These are phyloP conservation scores for Pleurotus giganteus DNA, from an alignment of 768 basidiomycete genomes.

Conservation along the genomic window DNA sequence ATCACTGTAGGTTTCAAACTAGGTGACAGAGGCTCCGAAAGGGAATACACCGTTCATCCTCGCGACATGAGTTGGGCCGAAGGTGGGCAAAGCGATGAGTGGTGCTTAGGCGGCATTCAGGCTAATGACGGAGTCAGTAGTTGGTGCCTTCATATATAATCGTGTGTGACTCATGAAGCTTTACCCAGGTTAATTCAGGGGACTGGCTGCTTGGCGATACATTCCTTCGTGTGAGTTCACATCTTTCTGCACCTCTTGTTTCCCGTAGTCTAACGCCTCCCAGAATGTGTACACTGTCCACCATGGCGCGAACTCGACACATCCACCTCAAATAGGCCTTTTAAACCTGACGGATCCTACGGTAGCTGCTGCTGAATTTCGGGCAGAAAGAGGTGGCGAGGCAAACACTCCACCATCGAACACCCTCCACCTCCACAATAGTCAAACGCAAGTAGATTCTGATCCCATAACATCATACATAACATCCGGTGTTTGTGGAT, in stretches of 20 bases:
- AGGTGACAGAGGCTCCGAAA: constrained; percentile 29
- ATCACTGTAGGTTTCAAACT: constrained; percentile 44
- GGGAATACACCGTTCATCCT: constrained; percentile 47
- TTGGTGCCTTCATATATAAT: neutral
- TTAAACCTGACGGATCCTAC: constrained; percentile 39
- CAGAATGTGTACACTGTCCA: constrained; percentile 58
- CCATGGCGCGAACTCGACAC: constrained; percentile 35
- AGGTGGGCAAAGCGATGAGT: constrained; percentile 34
- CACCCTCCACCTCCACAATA: neutral
- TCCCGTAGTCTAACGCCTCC: constrained; percentile 11
- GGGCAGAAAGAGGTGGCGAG: constrained; percentile 40
- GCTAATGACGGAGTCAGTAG: constrained; percentile 43
- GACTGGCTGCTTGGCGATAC: constrained; percentile 65
- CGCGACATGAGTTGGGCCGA: constrained; percentile 51
- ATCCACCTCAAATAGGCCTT: constrained; percentile 45
- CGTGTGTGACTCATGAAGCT: neutral
- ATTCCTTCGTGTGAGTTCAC: constrained; percentile 46
- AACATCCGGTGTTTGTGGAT: constrained; percentile 13
- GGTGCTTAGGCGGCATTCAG: constrained; percentile 60
- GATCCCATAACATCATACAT: constrained; percentile 3
- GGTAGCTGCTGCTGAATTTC: constrained; percentile 36
- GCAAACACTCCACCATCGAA: constrained; percentile 7
- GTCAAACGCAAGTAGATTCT: constrained; percentile 4
- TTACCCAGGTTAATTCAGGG: constrained; percentile 34
- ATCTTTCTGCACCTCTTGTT: constrained; percentile 3